Base-by-base conservation (phyloP, 441 rosid genomes). In the Bocquillonia castaneifolia region DNA sequence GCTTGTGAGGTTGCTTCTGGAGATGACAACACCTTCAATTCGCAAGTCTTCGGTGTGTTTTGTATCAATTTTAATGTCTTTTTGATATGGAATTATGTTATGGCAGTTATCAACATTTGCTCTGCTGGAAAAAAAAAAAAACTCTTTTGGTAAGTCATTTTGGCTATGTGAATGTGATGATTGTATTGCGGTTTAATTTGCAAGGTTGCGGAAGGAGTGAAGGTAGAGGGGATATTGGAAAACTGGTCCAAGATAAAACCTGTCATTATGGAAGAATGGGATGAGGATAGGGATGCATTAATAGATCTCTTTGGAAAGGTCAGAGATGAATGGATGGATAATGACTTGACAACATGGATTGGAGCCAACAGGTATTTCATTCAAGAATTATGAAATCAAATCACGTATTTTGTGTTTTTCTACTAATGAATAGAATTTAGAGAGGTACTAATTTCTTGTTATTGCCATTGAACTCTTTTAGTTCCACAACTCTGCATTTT, bases 251-350 rank as follows among this genome's bases (percentile, higher is more conserved):
- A 85, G 83, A 62, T 89, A 70, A 93, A 89, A 70, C 90, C 92
- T 40, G 76, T 87, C 28, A 86, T 91, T 39, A 73, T 88, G 91
- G 88, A 84, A 76, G 99, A 84, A 80, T 89, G 95, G 93, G 80
- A 66, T 47, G 97, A 93, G 80, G 78, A 84, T 66, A 82, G 80
- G 77, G 96, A 89, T 67, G 82, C 50, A 58, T 69, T 93, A 45
- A 53, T 93, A 2, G 87, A 87, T 69, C 92, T 91, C 59, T 93
- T 91, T 42, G 97, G 99, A 18, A 87, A 85, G 74, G 86, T 93
- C 77, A 84, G 95, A 76, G 99, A 91, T 78, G 89, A 91, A 72
- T 93, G 99, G 99, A 86, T 93, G 57, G 87, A 83, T 42, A 77
- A 68, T 10, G 95, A 88, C 74, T 76, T 91, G 81, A 67, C 83